Percentiles rank a stretch among this genome's conserved stretches.
These are phyloP conservation scores for Carex cristatella DNA, from an alignment of 176 grass and related monocot genomes.

Conservation along the genomic window DNA sequence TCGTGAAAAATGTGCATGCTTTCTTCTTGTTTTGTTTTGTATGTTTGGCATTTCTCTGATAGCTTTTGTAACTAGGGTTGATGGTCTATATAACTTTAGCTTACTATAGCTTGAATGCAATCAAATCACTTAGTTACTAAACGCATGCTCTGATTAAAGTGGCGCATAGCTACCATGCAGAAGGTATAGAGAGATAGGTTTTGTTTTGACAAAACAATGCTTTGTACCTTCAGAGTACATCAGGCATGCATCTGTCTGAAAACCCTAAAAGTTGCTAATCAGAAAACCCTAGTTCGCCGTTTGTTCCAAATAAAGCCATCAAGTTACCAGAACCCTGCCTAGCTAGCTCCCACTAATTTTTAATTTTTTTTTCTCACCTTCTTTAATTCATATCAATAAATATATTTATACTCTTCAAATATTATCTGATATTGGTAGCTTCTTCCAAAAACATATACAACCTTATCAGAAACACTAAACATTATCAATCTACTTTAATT, in stretches of 20 bases:
- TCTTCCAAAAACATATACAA: too few relatives aligned
- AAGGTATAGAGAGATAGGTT: background rate
- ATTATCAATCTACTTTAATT: too few relatives aligned
- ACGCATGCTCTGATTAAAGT: slow-evolving; percentile 4
- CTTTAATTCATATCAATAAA: background rate
- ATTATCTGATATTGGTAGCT: background rate
- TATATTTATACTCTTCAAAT: background rate
- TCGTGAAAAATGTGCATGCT: background rate
- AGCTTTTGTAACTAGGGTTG: background rate
- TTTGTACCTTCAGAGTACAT: background rate
- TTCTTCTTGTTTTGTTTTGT: slow-evolving; percentile 7
- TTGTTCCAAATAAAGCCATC: slow-evolving; percentile 4
- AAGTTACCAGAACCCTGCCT: background rate
- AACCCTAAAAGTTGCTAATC: slow-evolving; percentile 8
- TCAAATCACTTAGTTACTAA: background rate
- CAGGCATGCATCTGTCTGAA: background rate
- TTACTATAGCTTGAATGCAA: background rate
- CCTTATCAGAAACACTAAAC: too few relatives aligned
- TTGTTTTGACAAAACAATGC: slow-evolving; percentile 10
- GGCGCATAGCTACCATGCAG: background rate
- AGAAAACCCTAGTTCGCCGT: slow-evolving; percentile 9
- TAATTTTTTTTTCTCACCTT: background rate
- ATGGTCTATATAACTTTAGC: background rate
- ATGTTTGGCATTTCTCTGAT: background rate
- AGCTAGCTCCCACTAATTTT: background rate